Evolutionary conservation across 768 basidiomycete genomes (phyloP), one percentile per base, ranked within the genome.

Genomic region (Ephemerocybe angulata): DNA sequence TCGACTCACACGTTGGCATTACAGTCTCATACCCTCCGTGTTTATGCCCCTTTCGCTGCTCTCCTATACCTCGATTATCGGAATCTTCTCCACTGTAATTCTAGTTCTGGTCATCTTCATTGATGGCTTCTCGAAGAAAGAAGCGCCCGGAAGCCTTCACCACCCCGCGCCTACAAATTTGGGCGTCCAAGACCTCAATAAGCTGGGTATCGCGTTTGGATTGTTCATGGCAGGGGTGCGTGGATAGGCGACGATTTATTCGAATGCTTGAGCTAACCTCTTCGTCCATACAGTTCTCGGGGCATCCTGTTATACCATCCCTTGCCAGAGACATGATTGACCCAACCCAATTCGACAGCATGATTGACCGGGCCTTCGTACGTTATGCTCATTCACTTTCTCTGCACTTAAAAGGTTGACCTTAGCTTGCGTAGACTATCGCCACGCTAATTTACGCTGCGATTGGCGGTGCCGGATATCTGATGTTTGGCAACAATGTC

Each of bases 241-340:
- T n/a, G n/a, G n/a, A n/a, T n/a, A n/a, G n/a, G n/a, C n/a, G n/a
- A n/a, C n/a, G n/a, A n/a, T n/a, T n/a, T n/a, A n/a, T n/a, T n/a
- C n/a, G n/a, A n/a, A n/a, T n/a, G n/a, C n/a, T n/a, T n/a, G n/a
- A n/a, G n/a, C n/a, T n/a, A n/a, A n/a, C n/a, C n/a, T n/a, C n/a
- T n/a, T n/a, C n/a, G n/a, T n/a, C n/a, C n/a, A n/a, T n/a, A n/a
- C 60, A 93, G 84, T 95, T 96, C 63, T 85, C 92, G 2, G 94
- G 94, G 1, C 96, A 98, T 65, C 87, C 92, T 13, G 88, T 95
- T 27, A 88, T 98, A 47, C 95, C 95, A 19, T 90, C 88, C 21
- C 70, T 98, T 15, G 93, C 89, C 3, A 80, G 85, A 62, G 95
- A 98, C 69, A 97, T 98, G 95, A 66, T 69, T 21, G 83, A 93